These are phyloP conservation scores for Nitzschia sp. DNA, from an alignment of 108 stramenopile genomes.

Conservation along the genomic window DNA sequence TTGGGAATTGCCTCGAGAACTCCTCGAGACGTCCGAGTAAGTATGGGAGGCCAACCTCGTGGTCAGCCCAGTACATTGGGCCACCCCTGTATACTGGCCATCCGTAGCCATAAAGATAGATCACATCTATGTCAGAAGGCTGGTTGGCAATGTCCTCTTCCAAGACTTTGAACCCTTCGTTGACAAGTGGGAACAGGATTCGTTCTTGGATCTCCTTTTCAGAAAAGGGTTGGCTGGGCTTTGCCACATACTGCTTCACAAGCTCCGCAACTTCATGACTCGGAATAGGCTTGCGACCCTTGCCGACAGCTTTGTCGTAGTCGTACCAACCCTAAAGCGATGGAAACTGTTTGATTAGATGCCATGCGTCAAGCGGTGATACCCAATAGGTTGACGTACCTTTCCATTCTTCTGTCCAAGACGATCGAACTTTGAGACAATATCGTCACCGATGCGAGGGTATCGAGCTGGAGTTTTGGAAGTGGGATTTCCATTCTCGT, in stretches of 20 bases:
- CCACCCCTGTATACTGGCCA: constrained; percentile 89
- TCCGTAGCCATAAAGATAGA: constrained; percentile 94
- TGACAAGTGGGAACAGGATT: constrained; percentile 87
- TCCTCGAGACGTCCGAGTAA: constrained; percentile 52
- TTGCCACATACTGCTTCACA: constrained; percentile 47
- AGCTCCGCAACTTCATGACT: constrained; percentile 77
- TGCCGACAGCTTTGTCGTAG: constrained; percentile 77
- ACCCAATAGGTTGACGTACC: constrained; percentile 27
- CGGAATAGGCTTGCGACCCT: constrained; percentile 72
- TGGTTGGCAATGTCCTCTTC: constrained; percentile 91
- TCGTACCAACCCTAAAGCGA: constrained; percentile 75
- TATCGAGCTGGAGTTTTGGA: constrained; percentile 68
- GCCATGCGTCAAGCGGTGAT: too few relatives aligned
- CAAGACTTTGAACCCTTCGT: constrained; percentile 95
- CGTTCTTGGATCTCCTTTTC: constrained; percentile 65
- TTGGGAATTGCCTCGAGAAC: constrained; percentile 58
- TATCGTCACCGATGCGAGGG: constrained; percentile 86
- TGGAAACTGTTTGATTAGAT: not conserved
- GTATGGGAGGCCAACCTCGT: constrained; percentile 67
- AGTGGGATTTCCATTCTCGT: constrained; percentile 23
- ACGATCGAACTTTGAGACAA: constrained; percentile 79
- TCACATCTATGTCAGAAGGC: constrained; percentile 93
- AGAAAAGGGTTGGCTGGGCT: constrained; percentile 30
- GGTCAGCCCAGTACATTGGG: constrained; percentile 92
- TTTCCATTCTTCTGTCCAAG: constrained; percentile 85